phyloP scores from a whole-genome alignment of 2,329 filamentous ascomycete genomes.

The Pseudogymnoascus sp. region DNA sequence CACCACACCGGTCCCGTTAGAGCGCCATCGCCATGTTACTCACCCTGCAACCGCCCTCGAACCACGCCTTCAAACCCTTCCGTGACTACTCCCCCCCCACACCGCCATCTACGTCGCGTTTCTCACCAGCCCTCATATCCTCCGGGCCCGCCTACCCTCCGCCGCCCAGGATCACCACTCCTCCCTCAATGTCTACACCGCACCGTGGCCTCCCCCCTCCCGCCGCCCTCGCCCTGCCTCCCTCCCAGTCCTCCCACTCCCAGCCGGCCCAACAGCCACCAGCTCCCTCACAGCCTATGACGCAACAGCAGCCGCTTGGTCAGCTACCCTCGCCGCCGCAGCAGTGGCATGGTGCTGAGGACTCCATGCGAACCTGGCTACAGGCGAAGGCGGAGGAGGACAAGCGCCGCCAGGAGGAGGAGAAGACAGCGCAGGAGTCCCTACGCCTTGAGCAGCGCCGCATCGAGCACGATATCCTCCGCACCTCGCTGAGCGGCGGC shows the following conservation, averaged over 20 bases:
- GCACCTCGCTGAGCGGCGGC: constrained; percentile 59
- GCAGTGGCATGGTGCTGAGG: constrained; percentile 61
- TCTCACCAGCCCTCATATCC: constrained; percentile 32
- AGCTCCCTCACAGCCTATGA: constrained; percentile 19
- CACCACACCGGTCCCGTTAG: constrained; percentile 5
- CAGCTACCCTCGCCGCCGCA: constrained; percentile 57
- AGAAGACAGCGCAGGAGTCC: constrained; percentile 55
- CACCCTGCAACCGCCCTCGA: constrained; percentile 41
- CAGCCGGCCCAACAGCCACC: constrained; percentile 24
- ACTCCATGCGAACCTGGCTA: constrained; percentile 66
- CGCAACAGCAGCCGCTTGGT: constrained; percentile 38
- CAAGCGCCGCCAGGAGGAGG: constrained; percentile 65
- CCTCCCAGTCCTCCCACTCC: constrained; percentile 59
- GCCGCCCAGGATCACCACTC: constrained; percentile 38
- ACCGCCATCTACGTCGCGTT: constrained; percentile 34
- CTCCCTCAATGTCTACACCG: constrained; percentile 59
- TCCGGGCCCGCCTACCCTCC: constrained; percentile 27
- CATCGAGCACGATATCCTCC: constrained; percentile 65
- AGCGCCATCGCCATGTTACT: constrained; percentile 38
- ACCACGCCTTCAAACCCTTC: constrained; percentile 39
- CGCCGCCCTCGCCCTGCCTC: constrained; percentile 55
- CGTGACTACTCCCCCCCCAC: constrained; percentile 40
- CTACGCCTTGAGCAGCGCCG: constrained; percentile 64
- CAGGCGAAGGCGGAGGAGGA: constrained; percentile 67
- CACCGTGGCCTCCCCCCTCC: constrained; percentile 64